phyloP scores from a whole-genome alignment of 2,329 filamentous ascomycete genomes.

The Claviceps sorghi region DNA sequence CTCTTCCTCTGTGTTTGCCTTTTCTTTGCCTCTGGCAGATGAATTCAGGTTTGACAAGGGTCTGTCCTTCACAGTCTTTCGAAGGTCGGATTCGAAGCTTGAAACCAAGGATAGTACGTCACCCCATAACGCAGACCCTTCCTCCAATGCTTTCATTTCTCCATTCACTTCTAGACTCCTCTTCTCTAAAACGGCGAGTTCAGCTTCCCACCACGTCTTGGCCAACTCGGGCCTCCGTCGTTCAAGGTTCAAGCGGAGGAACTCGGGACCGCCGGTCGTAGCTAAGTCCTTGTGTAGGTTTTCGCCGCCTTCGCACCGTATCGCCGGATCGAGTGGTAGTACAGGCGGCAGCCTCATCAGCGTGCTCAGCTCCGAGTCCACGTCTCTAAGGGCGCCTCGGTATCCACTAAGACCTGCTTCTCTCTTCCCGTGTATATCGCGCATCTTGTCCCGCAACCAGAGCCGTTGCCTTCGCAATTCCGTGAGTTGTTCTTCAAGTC shows the following conservation, averaged over 20 bases:
- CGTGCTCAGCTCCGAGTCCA: conserved; percentile 45
- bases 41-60: conserved; percentile 7
- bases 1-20: conserved; percentile 19
- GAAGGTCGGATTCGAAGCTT: conserved; percentile 50
- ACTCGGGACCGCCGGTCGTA: conserved; percentile 33
- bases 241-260: conserved; percentile 46
- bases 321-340: conserved; percentile 34
- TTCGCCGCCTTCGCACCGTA: conserved; percentile 15
- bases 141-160: conserved; percentile 50
- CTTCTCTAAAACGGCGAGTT: conserved; percentile 40
- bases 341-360: conserved; percentile 46
- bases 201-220: conserved; percentile 53
- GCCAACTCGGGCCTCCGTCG: conserved; percentile 58
- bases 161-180: conserved; percentile 41
- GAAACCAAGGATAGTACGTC: conserved; percentile 43
- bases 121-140: conserved; percentile 53
- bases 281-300: conserved; percentile 7
- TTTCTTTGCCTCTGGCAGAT: conserved; percentile 17
- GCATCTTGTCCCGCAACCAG: conserved; percentile 44
- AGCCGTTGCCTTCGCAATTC: conserved; percentile 45
- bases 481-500: conserved; percentile 49
- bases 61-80: conserved; percentile 33
- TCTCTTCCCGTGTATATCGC: conserved; percentile 47
- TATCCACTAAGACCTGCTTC: conserved; percentile 63
- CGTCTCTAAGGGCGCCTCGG: conserved; percentile 47